Evolutionary conservation across 768 basidiomycete genomes (phyloP), one percentile per base, ranked within the genome.

Genomic region (Dendrothele bispora): DNA sequence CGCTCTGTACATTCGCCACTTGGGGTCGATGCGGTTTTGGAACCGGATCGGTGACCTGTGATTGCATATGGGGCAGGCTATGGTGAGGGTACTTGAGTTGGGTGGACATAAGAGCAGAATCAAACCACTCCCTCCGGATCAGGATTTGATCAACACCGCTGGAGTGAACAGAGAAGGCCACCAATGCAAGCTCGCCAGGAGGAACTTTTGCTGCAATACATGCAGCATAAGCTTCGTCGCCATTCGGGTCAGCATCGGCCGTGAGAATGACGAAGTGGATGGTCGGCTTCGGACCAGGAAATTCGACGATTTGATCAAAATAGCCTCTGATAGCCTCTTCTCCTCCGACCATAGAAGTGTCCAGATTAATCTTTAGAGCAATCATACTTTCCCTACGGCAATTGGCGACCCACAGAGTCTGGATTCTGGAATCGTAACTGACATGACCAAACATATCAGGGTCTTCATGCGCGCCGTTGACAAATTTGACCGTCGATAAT

Each of bases 221-320:
- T 5, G 89, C 89, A 8, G 89, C 89, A 57, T 85, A 82, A 0
- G 89, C 88, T 63, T 91, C 89, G 44, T 87, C 84, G 12, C 88
- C 89, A 48, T 80, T 78, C 3, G 88, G 88, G 63, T 91, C 90
- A 4, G 87, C 83, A 56, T 92, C 89, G 2, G 84, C 86, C 3
- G 88, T 89, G 35, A 93, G 76, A 46, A 93, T 90, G 56, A 92
- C 89, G 61, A 93, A 91, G 62, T 92, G 88, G 47, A 93, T 91
- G 3, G 90, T 90, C 8, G 90, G 78, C 63, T 91, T 91, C 24
- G 88, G 86, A 27, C 88, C 89, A 28, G 72, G 72, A 62, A 93
- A 93, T 69, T 93, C 91, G 52, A 85, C 79, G 38, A 88, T 78
- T 64, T 92, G 90, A 48, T 92, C 91, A 30, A 90, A 83, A 59